Evolutionary conservation across 2,329 filamentous ascomycete species (phyloP), one percentile per base, ranked within the genome.

Genomic region (Cladosporium sp.): DNA sequence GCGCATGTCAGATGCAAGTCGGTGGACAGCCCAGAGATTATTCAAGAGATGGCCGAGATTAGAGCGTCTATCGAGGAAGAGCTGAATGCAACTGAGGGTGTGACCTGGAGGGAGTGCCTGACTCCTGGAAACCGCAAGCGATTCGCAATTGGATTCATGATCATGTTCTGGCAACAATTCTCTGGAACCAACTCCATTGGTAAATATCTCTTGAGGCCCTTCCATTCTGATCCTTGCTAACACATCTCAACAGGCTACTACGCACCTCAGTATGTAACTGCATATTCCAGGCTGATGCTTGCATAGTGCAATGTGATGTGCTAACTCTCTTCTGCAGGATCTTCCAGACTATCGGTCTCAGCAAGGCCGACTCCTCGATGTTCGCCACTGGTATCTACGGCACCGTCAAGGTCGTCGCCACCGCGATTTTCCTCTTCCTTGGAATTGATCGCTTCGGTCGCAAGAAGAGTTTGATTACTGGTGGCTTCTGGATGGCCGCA

Each of bases 1-100:
- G 80, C 83, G 28, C 79, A 77, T 50, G 80, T 91, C 52, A 83
- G 88, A 33, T 80, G 84, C 80, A 75, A 76, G 59, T 35, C 57
- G 1, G 50, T 64, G n/a, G 70, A 69, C 28, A 66, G 64, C 33
- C 65, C 67, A 1, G 69, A 72, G 11, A 68, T 72, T 18, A 60
- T 71, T 18, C 70, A 68, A 18, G 78, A 80, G 56, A 69, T 79
- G 29, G 75, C 79, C 11, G 78, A 80, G 64, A 79, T 80, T 60
- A 70, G 73, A 6, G 76, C 77, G 12, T 77, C 80, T 21, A 80
- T 80, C n/a, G 74, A 78, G 16, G 78, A 81, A 65, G 79, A 81
- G 64, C 67, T 74, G n/a, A 71, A 72, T 8, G 72, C 74, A 7
- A 80, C 78, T 1, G 77, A 80, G 65, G 78, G 79, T 18, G 72